These are phyloP conservation scores for Sanghuangporus weigelae DNA, from an alignment of 1,284 basidiomycete genomes.

Conservation along the genomic window DNA sequence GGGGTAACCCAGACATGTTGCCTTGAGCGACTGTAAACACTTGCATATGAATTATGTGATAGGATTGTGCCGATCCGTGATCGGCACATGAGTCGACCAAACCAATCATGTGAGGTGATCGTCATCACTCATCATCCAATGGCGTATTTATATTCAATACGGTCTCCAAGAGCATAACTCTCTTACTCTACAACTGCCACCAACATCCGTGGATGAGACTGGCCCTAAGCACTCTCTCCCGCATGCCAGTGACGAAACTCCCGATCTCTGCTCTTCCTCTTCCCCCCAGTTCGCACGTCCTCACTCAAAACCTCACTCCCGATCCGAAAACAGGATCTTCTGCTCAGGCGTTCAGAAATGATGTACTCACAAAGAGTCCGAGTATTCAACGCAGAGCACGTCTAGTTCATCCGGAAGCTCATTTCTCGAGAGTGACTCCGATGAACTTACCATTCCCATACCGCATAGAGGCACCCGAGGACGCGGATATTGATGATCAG, in stretches of 20 bases:
- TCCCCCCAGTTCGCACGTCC: slow-evolving; percentile 48
- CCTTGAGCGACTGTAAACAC: background rate
- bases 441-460: slow-evolving; percentile 86
- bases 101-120: too few species aligned
- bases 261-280: slow-evolving; percentile 66
- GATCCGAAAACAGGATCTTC: slow-evolving; percentile 53
- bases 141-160: background rate
- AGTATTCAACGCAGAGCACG: slow-evolving; percentile 72
- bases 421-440: slow-evolving; percentile 83
- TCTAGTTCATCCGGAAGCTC: slow-evolving; percentile 51
- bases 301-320: slow-evolving; percentile 67
- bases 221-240: background rate
- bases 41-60: background rate
- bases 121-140: background rate
- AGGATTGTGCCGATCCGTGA: background rate
- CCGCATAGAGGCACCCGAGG: slow-evolving; percentile 54
- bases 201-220: slow-evolving; percentile 2
- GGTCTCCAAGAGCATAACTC: too few species aligned
- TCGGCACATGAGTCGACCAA: too few species aligned
- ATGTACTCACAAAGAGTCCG: slow-evolving; percentile 47
- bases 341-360: slow-evolving; percentile 41
- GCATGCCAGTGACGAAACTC: slow-evolving; percentile 17
- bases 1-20: slow-evolving; percentile 1
- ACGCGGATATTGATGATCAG: slow-evolving; percentile 47
- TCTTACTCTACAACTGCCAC: background rate